These are phyloP conservation scores for Fraxinus quadrangulata DNA, from an alignment of 257 asterid species.

Conservation along the genomic window DNA sequence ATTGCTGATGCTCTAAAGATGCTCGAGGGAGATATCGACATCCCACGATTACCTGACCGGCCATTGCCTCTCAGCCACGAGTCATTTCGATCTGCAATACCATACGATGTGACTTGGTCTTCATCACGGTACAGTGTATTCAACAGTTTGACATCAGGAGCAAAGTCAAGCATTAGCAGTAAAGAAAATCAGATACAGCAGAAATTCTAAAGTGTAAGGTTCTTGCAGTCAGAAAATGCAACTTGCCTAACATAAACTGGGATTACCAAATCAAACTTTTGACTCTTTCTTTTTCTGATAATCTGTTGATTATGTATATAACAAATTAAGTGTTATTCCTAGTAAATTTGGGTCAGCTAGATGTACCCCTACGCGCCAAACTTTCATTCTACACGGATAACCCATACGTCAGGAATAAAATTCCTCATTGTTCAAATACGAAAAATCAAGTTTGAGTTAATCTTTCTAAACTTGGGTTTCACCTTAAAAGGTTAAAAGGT, in stretches of 20 bases:
- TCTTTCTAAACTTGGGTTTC: too few species aligned
- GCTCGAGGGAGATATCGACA: conserved; percentile 70
- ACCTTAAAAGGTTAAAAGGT: too few species aligned
- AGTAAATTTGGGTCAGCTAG: neutral
- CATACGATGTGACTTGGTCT: neutral
- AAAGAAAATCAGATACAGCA: neutral
- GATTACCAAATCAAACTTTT: neutral
- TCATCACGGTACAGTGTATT: conserved; percentile 20
- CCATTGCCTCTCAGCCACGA: conserved; percentile 49
- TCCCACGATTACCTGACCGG: conserved; percentile 51
- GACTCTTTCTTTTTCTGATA: neutral
- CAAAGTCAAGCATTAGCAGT: conserved; percentile 16
- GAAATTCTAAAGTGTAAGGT: neutral
- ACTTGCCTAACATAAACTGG: neutral
- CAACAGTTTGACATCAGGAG: conserved; percentile 20
- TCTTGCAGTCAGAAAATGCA: conserved; percentile 3
- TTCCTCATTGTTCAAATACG: too few species aligned
- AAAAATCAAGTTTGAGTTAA: too few species aligned
- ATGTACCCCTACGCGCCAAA: too few species aligned
- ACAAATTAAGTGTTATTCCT: neutral
- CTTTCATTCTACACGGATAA: too few species aligned
- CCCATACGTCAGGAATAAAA: too few species aligned
- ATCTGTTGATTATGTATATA: too few species aligned
- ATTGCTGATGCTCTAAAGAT: conserved; percentile 62
- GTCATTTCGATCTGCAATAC: conserved; percentile 18